A percentile compares a stretch with the other conserved stretches of the same genome.
These are phyloP conservation scores for Fusarium bactridioides DNA, from an alignment of 2,329 filamentous ascomycete genomes.

Conservation along the genomic window DNA sequence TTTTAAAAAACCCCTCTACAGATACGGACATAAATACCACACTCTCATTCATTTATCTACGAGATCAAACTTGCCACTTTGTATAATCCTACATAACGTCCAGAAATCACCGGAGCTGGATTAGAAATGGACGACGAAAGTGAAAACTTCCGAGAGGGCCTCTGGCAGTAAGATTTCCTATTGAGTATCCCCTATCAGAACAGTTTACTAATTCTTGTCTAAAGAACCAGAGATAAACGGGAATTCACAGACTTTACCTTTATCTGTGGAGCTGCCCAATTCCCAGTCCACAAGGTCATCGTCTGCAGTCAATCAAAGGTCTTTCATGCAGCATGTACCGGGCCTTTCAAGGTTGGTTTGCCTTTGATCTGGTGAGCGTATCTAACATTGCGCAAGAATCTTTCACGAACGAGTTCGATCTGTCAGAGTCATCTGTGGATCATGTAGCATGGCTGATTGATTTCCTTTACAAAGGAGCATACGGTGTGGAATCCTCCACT, in stretches of 20 bases:
- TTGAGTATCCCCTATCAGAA: too few relatives aligned
- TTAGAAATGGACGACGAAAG: neutral
- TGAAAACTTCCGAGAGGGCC: neutral
- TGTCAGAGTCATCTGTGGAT: neutral
- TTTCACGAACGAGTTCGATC: neutral
- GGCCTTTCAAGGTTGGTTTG: neutral
- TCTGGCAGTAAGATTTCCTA: neutral
- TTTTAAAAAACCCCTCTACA: neutral
- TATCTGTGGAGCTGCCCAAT: neutral
- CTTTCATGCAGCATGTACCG: neutral
- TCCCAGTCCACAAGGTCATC: neutral
- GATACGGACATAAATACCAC: neutral
- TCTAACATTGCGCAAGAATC: neutral
- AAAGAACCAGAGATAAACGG: neutral
- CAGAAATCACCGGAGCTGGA: neutral
- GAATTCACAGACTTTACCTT: neutral
- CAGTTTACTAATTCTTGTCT: neutral
- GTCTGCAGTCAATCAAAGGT: neutral
- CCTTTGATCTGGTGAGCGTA: too few relatives aligned
- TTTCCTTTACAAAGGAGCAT: neutral
- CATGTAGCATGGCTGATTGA: neutral
- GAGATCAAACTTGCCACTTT: neutral
- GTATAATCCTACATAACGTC: too few relatives aligned
- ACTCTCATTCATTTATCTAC: neutral
- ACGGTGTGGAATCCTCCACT: neutral